Evolutionary conservation across 495 filamentous ascomycete species (phyloP).

Genomic region (Symbiotaphrina buchneri): DNA sequence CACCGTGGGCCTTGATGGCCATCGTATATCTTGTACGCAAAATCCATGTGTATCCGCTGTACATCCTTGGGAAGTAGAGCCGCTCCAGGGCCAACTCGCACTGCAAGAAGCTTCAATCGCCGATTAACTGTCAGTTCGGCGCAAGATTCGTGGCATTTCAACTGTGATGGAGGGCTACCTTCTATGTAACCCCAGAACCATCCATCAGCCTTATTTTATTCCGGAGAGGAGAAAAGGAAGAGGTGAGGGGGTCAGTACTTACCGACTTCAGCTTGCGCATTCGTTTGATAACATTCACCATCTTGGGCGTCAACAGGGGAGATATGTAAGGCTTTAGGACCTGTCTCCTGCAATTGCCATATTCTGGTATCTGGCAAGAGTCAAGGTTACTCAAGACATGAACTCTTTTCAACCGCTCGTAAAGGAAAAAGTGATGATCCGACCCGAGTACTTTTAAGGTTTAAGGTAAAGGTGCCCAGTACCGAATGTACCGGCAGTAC

Average conservation of each 20-base stretch:
- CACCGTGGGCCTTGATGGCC: constrained; percentile 70
- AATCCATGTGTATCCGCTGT: constrained; percentile 64
- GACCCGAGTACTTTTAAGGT: too few relatives aligned
- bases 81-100: constrained; percentile 63
- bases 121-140: neutral
- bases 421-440: too few relatives aligned
- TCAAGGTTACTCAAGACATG: too few relatives aligned
- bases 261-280: constrained; percentile 60
- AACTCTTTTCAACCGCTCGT: too few relatives aligned
- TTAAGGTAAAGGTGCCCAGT: too few relatives aligned
- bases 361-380: too few relatives aligned
- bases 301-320: too few relatives aligned
- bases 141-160: neutral
- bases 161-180: constrained; percentile 12
- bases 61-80: constrained; percentile 60
- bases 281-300: constrained; percentile 61
- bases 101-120: constrained; percentile 34
- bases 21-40: constrained; percentile 36
- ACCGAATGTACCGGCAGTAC: too few relatives aligned
- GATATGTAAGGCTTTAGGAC: too few relatives aligned
- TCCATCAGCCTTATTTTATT: constrained; percentile 4
- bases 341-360: too few relatives aligned
- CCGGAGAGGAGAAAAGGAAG: constrained; percentile 1
- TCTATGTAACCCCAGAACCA: constrained; percentile 3
- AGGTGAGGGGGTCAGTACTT: constrained; percentile 16